A percentile compares a stretch with the other conserved stretches of the same genome.
Evolutionary conservation across 306 rosid species (phyloP).

Genomic region (Macrotyloma uniflorum): DNA sequence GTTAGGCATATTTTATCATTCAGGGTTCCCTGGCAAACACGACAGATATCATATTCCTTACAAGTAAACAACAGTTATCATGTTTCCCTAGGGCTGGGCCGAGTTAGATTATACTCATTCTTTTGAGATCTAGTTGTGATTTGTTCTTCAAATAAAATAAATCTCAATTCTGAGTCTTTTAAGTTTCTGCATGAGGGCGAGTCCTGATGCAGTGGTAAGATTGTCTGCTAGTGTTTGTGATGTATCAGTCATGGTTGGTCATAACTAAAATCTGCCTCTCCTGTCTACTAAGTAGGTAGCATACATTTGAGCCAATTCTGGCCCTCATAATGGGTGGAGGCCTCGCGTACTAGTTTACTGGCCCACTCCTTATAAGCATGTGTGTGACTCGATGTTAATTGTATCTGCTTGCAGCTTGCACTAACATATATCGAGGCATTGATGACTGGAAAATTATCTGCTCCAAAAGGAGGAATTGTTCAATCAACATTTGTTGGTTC

Average conservation of each 20-base stretch:
- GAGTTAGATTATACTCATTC: slow-evolving; percentile 10
- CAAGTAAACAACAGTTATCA: slow-evolving; percentile 6
- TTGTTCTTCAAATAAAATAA: slow-evolving; percentile 20
- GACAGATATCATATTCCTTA: background rate
- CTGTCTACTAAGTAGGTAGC: background rate
- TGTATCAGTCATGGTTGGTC: background rate
- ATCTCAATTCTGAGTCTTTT: background rate
- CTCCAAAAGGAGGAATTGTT: slow-evolving; percentile 75
- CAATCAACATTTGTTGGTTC: slow-evolving; percentile 77
- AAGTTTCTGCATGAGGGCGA: background rate
- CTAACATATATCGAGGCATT: slow-evolving; percentile 78
- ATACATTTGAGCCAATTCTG: background rate
- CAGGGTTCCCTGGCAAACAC: slow-evolving; percentile 1
- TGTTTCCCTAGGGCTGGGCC: background rate
- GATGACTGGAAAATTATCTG: slow-evolving; percentile 63
- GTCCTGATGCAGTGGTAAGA: background rate
- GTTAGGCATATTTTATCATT: slow-evolving; percentile 7
- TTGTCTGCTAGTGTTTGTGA: background rate
- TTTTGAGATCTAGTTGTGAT: slow-evolving; percentile 9
- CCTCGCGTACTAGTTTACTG: background rate
- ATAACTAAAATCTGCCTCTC: background rate
- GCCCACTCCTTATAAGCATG: background rate
- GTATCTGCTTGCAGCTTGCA: slow-evolving; percentile 72
- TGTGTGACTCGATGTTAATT: slow-evolving; percentile 17
- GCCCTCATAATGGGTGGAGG: background rate